These are phyloP conservation scores for Talaromyces sp. DNA, from an alignment of 2,329 filamentous ascomycete species.

Conservation along the genomic window DNA sequence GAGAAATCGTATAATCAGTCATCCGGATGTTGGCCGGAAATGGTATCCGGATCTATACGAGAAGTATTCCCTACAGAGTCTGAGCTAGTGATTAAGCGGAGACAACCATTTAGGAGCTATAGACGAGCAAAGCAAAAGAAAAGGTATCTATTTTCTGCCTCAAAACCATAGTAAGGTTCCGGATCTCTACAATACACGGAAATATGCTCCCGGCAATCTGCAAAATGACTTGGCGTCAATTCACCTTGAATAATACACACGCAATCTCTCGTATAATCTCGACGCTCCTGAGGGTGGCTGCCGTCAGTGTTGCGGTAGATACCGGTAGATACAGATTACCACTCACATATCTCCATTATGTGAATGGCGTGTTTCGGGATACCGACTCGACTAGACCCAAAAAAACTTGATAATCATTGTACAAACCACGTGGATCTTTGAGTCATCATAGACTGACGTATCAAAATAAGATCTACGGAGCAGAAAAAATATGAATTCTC, in stretches of 20 bases:
- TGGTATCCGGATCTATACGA: slow-evolving; percentile 36
- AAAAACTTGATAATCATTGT: background rate
- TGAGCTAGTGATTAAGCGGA: slow-evolving; percentile 6
- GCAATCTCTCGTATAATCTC: background rate
- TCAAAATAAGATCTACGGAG: background rate
- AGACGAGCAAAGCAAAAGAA: background rate
- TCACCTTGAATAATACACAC: background rate
- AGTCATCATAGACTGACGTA: background rate
- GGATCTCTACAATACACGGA: background rate
- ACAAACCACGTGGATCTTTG: background rate
- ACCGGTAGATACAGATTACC: background rate
- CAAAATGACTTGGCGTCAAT: background rate
- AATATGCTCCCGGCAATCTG: background rate
- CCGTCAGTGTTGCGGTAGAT: background rate
- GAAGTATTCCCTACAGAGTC: slow-evolving; percentile 28
- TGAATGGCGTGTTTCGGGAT: background rate
- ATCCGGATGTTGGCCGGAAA: slow-evolving; percentile 35
- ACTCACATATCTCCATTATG: background rate
- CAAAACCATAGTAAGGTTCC: background rate
- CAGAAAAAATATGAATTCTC: no score
- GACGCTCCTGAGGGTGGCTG: background rate
- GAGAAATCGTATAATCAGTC: slow-evolving; percentile 36
- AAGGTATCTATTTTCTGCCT: background rate
- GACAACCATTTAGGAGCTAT: background rate
- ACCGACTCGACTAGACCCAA: background rate